phyloP scores from a whole-genome alignment of 2,329 filamentous ascomycete genomes.

The Scytalidium lignicola region DNA sequence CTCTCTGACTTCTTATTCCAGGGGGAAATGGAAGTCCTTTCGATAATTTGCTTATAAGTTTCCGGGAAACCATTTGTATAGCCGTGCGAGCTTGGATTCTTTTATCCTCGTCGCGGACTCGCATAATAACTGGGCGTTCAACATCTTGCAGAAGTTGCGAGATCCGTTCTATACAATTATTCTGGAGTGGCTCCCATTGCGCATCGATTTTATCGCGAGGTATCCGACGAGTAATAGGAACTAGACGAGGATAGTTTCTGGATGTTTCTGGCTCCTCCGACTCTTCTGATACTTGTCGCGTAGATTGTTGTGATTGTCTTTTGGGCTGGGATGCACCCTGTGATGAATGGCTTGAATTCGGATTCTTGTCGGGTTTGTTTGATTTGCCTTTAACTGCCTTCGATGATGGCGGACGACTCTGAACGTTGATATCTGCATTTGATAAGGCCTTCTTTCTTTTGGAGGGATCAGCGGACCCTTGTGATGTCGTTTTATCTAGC shows the following conservation, averaged over 20 bases:
- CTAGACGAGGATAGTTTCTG: conserved; percentile 43
- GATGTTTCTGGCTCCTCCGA: conserved; percentile 5
- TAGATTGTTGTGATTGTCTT: neutral
- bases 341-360: neutral
- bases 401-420: neutral
- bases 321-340: neutral
- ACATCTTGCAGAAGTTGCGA: conserved; percentile 51
- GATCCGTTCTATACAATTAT: conserved; percentile 50
- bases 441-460: neutral
- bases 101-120: conserved; percentile 39
- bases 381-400: neutral
- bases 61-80: conserved; percentile 49
- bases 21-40: conserved; percentile 64
- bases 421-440: neutral
- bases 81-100: conserved; percentile 43
- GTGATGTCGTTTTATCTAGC: neutral
- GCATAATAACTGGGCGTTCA: conserved; percentile 57
- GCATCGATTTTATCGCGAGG: conserved; percentile 61
- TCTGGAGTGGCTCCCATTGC: conserved; percentile 59
- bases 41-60: conserved; percentile 52
- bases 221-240: conserved; percentile 46
- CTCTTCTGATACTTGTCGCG: conserved; percentile 1
- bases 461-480: neutral
- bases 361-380: neutral
- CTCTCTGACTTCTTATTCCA: conserved; percentile 41